Evolutionary conservation across 2,329 filamentous ascomycete species (phyloP), one percentile per base, ranked within the genome.

Genomic region (Pseudopithomyces maydicus): DNA sequence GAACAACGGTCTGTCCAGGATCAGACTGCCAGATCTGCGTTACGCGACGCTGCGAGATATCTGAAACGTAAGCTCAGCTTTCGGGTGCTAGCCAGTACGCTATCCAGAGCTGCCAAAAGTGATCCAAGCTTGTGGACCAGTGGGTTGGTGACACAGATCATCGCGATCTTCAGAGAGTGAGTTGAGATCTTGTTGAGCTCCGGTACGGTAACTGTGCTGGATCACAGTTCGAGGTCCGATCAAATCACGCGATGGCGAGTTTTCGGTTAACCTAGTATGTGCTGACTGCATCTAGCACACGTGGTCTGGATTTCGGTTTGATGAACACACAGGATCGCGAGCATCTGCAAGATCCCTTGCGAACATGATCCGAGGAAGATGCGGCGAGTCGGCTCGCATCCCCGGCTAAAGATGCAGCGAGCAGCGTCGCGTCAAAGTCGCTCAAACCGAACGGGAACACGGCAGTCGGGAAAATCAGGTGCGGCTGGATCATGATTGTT

Each of bases 11-110:
- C 38, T 33, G 46, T 38, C 33, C 23, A 39, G 14, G 10, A 48
- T 15, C 22, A 33, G 33, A 33, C 32, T 39, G 46, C 46, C 19
- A 38, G 32, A 38, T 38, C 46, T 48, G 46, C 19, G 20, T 22
- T 47, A 47, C 44, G 29, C 14, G 44, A 29, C 44, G 44, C 17
- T n/a, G 32, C 35, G 44, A 20, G 32, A 23, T 32, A 48, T 48
- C 46, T 48, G 33, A 48, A 48, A 48, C 46, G 38, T 10, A 48
- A 38, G 33, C 46, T 38, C 33, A 39, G 33, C 46, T 39, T 19
- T 20, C 33, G 3, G 15, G 15, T 5, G 14, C 32, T 32, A 17
- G 23, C 32, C 43, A 32, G 23, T 7, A 26, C 23, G 19, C 23
- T n/a, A n/a, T 32, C 12, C 23, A 10, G 2, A 36, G 15, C 11